Conservation (phyloP, 768 basidiomycete species). For the Macrolepiota albuminosa region DNA sequence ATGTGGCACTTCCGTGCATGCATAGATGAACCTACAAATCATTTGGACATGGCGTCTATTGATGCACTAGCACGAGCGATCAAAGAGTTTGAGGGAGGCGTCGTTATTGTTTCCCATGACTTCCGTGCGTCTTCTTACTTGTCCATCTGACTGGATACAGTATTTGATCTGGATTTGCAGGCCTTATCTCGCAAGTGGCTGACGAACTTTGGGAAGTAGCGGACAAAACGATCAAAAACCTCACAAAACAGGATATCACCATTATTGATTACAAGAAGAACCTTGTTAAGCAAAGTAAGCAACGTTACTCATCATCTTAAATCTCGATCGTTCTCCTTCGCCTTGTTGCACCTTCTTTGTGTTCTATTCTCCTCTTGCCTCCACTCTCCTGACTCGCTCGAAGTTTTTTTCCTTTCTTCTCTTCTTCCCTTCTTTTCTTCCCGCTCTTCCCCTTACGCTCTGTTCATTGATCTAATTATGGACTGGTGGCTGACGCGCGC, state of each 20-base stretch:
- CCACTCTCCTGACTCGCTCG: background rate
- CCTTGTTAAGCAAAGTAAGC: conserved; percentile 73
- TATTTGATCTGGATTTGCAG: conserved; percentile 29
- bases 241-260: conserved; percentile 86
- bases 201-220: conserved; percentile 99
- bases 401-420: background rate
- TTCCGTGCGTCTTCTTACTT: conserved; percentile 59
- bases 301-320: background rate
- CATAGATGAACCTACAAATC: conserved; percentile 93
- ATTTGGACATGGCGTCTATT: conserved; percentile 97
- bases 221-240: conserved; percentile 86
- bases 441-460: background rate
- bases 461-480: background rate
- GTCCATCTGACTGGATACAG: background rate
- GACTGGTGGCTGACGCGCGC: conserved; percentile 7
- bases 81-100: conserved; percentile 96
- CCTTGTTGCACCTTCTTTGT: background rate
- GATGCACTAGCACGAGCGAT: conserved; percentile 94
- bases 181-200: conserved; percentile 95
- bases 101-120: conserved; percentile 99
- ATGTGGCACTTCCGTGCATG: background rate
- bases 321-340: background rate
- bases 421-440: background rate
- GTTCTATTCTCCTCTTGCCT: background rate
- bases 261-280: conserved; percentile 94